A percentile compares a stretch with the other conserved stretches of the same genome.
Conservation (phyloP, 805 yeast species). For the Metschnikowia arizonensis region DNA sequence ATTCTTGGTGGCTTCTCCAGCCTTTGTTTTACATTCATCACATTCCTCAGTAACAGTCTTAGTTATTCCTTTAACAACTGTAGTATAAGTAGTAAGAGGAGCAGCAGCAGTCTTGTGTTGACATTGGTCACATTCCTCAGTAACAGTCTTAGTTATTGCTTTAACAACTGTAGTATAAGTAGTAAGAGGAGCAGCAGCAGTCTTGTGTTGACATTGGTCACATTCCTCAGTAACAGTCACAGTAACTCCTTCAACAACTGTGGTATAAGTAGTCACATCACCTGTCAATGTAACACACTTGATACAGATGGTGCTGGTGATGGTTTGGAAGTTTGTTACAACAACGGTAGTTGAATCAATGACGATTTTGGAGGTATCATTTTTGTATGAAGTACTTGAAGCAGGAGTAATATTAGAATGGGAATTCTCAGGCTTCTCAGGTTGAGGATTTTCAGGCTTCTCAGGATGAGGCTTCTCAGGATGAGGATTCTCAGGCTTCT, state of each 20-base stretch:
- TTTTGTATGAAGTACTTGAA: neutral
- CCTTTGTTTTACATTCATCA: neutral
- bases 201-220: constrained; percentile 5
- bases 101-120: constrained; percentile 1
- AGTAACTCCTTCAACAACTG: constrained; percentile 9
- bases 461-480: too few species aligned
- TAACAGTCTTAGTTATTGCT: constrained; percentile 7
- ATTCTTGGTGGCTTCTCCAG: neutral
- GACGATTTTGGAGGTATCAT: neutral
- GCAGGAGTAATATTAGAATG: neutral
- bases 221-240: constrained; percentile 12
- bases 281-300: constrained; percentile 13
- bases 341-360: constrained; percentile 9
- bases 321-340: constrained; percentile 9
- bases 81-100: constrained; percentile 10
- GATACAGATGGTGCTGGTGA: constrained; percentile 13
- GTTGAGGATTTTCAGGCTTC: too few species aligned
- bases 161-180: constrained; percentile 11
- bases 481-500: too few species aligned
- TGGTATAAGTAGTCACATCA: constrained; percentile 11
- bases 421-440: too few species aligned
- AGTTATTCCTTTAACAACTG: constrained; percentile 8
- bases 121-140: constrained; percentile 10
- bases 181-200: constrained; percentile 3
- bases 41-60: constrained; percentile 7